These are phyloP conservation scores for Avena atlantica DNA, from an alignment of 176 grass and related monocot genomes.

Conservation along the genomic window DNA sequence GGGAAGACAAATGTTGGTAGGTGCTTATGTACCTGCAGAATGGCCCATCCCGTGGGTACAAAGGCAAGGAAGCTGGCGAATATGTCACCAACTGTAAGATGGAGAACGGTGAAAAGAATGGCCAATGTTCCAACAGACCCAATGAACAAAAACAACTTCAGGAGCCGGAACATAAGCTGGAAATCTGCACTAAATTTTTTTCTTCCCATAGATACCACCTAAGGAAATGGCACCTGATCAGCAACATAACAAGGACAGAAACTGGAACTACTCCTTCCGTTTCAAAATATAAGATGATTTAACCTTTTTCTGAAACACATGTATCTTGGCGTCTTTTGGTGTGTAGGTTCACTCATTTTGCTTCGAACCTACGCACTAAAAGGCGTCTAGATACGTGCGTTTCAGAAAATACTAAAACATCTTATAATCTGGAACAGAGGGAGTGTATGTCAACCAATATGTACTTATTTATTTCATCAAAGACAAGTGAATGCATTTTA, in stretches of 20 bases:
- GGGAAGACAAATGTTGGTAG: background rate
- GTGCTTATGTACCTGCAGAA: slow-evolving; percentile 68
- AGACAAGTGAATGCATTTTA: slow-evolving; percentile 33
- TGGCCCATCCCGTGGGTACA: slow-evolving; percentile 86
- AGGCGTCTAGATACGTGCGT: no score
- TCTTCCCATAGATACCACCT: slow-evolving; percentile 90
- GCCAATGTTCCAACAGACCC: slow-evolving; percentile 74
- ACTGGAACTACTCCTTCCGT: background rate
- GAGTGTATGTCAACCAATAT: background rate
- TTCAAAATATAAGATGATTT: no score
- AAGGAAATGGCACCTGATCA: slow-evolving; percentile 38
- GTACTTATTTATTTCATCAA: slow-evolving; percentile 19
- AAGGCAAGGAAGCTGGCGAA: slow-evolving; percentile 86
- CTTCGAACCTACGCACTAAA: no score
- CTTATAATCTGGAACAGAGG: no score
- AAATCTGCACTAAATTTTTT: slow-evolving; percentile 96
- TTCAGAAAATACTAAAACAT: no score
- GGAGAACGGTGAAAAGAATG: slow-evolving; percentile 77
- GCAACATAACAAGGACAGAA: slow-evolving; percentile 28
- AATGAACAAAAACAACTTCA: slow-evolving; percentile 84
- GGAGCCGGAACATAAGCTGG: slow-evolving; percentile 91
- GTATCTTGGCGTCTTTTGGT: no score
- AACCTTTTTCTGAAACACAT: no score
- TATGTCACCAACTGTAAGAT: slow-evolving; percentile 85
- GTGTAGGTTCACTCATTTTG: no score